Conservation (phyloP, 768 basidiomycete genomes). For the Agrocybe praecox region DNA sequence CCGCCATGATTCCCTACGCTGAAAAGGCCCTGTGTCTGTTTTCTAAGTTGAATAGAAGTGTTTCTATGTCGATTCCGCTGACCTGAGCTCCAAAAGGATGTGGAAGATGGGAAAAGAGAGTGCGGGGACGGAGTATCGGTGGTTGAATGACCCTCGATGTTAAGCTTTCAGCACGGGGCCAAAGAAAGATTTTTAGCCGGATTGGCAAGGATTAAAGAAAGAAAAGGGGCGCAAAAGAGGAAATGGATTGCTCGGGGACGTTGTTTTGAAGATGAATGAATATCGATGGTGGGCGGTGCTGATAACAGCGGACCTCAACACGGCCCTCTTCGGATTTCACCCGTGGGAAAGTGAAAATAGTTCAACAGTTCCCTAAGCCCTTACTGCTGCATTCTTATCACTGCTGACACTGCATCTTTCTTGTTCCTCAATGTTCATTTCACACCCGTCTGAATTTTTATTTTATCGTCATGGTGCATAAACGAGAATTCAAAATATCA, state of each 20-base stretch:
- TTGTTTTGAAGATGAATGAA: slow-evolving; percentile 22
- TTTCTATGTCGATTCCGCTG: slow-evolving; percentile 5
- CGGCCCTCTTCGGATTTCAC: slow-evolving; percentile 38
- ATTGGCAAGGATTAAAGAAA: slow-evolving; percentile 9
- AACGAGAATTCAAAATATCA: no score
- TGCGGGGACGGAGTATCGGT: slow-evolving; percentile 14
- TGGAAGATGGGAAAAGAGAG: slow-evolving; percentile 16
- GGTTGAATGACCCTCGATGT: slow-evolving; percentile 13
- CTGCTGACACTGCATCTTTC: slow-evolving; percentile 3
- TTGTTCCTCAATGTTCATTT: no score
- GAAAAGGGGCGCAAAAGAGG: slow-evolving; percentile 7
- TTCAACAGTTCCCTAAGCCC: slow-evolving; percentile 3
- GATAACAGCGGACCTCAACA: slow-evolving; percentile 41
- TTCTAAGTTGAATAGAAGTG: slow-evolving; percentile 8
- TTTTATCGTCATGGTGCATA: no score
- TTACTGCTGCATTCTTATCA: slow-evolving; percentile 4
- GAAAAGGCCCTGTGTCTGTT: slow-evolving; percentile 1
- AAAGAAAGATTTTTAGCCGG: slow-evolving; percentile 10
- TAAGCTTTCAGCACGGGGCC: background rate
- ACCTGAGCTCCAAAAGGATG: slow-evolving; percentile 13
- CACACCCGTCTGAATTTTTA: no score
- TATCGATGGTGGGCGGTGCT: slow-evolving; percentile 52
- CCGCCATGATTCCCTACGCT: slow-evolving; percentile 57
- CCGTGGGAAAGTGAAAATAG: slow-evolving; percentile 39
- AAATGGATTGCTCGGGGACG: slow-evolving; percentile 20